phyloP scores from a whole-genome alignment of 192 early-diverging fungal genomes.

The Thamnidium elegans region DNA sequence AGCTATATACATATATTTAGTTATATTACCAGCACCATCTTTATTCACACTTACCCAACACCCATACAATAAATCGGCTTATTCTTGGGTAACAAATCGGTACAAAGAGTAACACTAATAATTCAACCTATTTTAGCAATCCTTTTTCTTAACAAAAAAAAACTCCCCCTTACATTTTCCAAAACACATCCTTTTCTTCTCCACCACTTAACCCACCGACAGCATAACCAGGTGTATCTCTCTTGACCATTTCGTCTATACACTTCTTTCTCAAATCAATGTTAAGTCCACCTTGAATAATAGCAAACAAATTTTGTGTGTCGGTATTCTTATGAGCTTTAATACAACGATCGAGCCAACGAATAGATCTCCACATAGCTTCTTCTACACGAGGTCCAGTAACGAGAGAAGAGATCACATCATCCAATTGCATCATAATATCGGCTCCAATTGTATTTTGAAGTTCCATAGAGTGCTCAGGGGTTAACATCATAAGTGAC shows the following conservation, averaged over 20 bases:
- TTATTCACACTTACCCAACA: constrained; percentile 53
- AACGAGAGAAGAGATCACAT: constrained; percentile 81
- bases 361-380: constrained; percentile 85
- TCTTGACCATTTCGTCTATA: constrained; percentile 73
- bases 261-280: constrained; percentile 65
- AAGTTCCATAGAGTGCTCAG: constrained; percentile 81
- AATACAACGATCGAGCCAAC: constrained; percentile 86
- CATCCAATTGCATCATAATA: constrained; percentile 92
- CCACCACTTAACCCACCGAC: constrained; percentile 86
- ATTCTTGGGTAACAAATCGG: constrained; percentile 71
- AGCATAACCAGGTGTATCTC: constrained; percentile 80
- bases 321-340: constrained; percentile 66
- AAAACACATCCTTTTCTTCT: constrained; percentile 83
- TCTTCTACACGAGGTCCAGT: constrained; percentile 83
- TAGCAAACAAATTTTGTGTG: constrained; percentile 83
- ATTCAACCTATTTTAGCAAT: background rate
- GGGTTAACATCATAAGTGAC: constrained; percentile 78
- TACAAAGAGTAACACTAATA: constrained; percentile 64
- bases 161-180: constrained; percentile 69
- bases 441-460: constrained; percentile 87
- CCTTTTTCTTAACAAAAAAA: background rate
- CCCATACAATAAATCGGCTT: constrained; percentile 95
- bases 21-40: background rate
- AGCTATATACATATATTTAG: constrained; percentile 27
- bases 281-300: constrained; percentile 85